Base-by-base conservation (phyloP, 2,329 filamentous ascomycete genomes). In the Botryotinia convoluta region DNA sequence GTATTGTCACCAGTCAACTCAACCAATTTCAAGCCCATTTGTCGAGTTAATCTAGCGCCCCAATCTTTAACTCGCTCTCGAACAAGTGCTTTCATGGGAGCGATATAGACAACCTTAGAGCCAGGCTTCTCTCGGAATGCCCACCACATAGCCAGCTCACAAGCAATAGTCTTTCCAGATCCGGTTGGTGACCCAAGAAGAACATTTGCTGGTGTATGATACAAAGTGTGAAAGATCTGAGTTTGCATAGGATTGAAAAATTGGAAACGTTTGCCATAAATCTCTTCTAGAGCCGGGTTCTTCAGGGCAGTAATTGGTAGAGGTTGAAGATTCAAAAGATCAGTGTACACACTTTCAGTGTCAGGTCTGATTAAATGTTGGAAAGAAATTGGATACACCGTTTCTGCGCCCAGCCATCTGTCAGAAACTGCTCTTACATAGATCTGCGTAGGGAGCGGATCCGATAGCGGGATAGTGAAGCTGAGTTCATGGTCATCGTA, bases 231-330 rank as follows among this genome's bases (percentile, higher is more conserved):
- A 83, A 99, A 99, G 69, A 99, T 94, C 80, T 99, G 96, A 0
- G 96, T 98, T 82, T 99, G 96, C 97, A 99, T 98, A 0, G 96
- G 96, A 80, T 99, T 99, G 87, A 99, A 99, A 83, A 92, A 99
- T 76, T 96, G 92, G 82, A 99, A 99, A 45, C 94, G 89, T 81
- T 95, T 86, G 0, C 87, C 90, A 79, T 99, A 99, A 1, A 99
- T 88, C 74, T 96, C 93, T 81, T 99, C 95, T 0, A 99, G 83
- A 0, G 90, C 86, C 0, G 93, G 90, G 76, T 98, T 97, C 80
- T 97, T 94, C 60, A 99, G 85, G 0, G 95, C 95, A 32, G 90
- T 88, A 74, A 99, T 90, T 0, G 95, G 92, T 5, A 99, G 85
- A 2, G 96, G 96, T 80, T 98, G 96, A 37, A 99, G 84, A 79